Base-by-base conservation (phyloP, 495 filamentous ascomycete species). In the Xylaria flabelliformis region DNA sequence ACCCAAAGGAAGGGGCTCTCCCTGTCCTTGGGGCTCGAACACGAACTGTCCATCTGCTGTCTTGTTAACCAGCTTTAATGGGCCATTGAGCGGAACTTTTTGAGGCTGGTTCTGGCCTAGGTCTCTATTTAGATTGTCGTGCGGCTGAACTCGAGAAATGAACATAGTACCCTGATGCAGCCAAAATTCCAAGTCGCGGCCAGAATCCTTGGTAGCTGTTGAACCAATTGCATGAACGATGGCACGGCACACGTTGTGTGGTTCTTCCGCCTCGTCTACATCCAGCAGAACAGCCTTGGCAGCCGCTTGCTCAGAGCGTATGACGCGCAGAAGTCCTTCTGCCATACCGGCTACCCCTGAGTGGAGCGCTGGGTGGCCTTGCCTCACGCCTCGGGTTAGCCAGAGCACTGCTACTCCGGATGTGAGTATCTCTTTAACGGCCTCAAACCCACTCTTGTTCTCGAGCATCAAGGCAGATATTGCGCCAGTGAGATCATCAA, bases 141-240 rank as follows among this genome's bases (percentile, higher is more conserved):
- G 64, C 0, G 69, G 42, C 4, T 70, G 61, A 42, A 79, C 65
- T n/a, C 77, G 74, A 34, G 56, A 56, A 32, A 68, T 72, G 19
- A 70, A 63, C 4, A 77, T 21, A 44, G 72, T 69, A 36, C 74
- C 77, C 8, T 51, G 46, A 41, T 76, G 75, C 41, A 79, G 56
- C 77, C 77, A 79, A 53, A 74, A 77, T 34, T 79, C 77, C 1
- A 70, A 69, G 64, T 77, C 75, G 29, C 19, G 48, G 5, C 75
- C 70, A 15, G 73, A 74, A 48, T 73, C 77, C 46, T 73, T 76
- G 5, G 67, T 74, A 36, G 51, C 65, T 13, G 63, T 62, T 21
- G 63, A 63, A 50, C 46, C 50, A 29, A 79, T 63, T 12, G 19
- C 64, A 50, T 66, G 65, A 29, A 59, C 17, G 10, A 76, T 68